A percentile compares a stretch with the other conserved stretches of the same genome.
These are phyloP conservation scores for Suhomyces prunicola DNA, from an alignment of 805 yeast species.

Conservation along the genomic window DNA sequence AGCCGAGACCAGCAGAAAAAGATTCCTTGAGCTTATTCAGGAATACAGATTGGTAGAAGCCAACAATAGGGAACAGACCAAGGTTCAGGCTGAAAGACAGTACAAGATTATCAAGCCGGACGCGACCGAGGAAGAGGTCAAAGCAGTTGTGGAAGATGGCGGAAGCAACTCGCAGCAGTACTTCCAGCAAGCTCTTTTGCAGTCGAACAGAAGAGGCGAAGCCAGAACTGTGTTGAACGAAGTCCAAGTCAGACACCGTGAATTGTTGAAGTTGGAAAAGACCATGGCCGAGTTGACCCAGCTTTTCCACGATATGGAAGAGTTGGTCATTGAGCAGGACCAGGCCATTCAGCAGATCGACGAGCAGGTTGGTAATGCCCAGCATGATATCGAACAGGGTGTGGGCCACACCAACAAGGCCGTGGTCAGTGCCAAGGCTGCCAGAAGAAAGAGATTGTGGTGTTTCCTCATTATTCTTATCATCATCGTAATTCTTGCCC, in stretches of 20 bases:
- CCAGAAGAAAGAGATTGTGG: slow-evolving; percentile 89
- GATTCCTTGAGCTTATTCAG: slow-evolving; percentile 82
- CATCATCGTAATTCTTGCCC: slow-evolving; percentile 61
- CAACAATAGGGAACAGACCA: slow-evolving; percentile 77
- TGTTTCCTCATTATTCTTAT: slow-evolving; percentile 63
- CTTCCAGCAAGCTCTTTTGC: slow-evolving; percentile 87
- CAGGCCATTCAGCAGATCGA: slow-evolving; percentile 79
- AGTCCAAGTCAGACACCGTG: slow-evolving; percentile 94
- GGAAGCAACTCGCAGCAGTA: slow-evolving; percentile 77
- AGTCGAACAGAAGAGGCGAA: slow-evolving; percentile 87
- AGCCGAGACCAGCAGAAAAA: slow-evolving; percentile 82
- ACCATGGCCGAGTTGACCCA: slow-evolving; percentile 94
- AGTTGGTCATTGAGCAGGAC: slow-evolving; percentile 93
- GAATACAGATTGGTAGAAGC: slow-evolving; percentile 85
- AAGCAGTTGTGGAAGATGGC: slow-evolving; percentile 78
- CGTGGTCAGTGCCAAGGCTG: slow-evolving; percentile 79
- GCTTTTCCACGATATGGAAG: slow-evolving; percentile 94
- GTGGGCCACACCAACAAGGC: slow-evolving; percentile 93
- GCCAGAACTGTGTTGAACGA: slow-evolving; percentile 93
- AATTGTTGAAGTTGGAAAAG: slow-evolving; percentile 89
- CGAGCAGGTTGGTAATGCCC: slow-evolving; percentile 77
- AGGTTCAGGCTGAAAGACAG: slow-evolving; percentile 88
- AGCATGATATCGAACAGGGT: slow-evolving; percentile 88
- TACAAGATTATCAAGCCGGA: slow-evolving; percentile 85
- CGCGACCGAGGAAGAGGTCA: slow-evolving; percentile 79